Evolutionary conservation across 2,329 filamentous ascomycete genomes (phyloP).

Genomic region (Sclerotinia spermophila): DNA sequence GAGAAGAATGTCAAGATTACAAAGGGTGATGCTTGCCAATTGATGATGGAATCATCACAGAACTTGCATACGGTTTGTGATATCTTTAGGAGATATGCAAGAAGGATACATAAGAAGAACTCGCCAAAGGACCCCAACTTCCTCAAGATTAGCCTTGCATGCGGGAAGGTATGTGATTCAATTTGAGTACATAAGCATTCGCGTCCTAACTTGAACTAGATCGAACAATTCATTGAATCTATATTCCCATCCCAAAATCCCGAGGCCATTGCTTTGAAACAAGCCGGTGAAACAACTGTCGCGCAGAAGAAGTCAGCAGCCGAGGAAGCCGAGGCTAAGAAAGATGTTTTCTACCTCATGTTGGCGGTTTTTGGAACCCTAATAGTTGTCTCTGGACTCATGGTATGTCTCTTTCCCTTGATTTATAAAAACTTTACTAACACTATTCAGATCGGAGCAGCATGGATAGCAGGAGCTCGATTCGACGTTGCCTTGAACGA

Average conservation of each 20-base stretch:
- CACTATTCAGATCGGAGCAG: slow-evolving; percentile 61
- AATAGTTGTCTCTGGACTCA: slow-evolving; percentile 65
- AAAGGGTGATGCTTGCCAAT: slow-evolving; percentile 84
- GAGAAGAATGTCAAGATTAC: slow-evolving; percentile 91
- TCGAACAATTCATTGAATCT: slow-evolving; percentile 92
- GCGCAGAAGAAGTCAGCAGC: slow-evolving; percentile 42
- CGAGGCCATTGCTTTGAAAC: slow-evolving; percentile 47
- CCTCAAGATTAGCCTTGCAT: slow-evolving; percentile 84
- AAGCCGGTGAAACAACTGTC: slow-evolving; percentile 36
- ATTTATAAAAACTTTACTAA: slow-evolving; percentile 27
- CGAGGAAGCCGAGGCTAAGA: slow-evolving; percentile 55
- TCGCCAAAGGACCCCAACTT: slow-evolving; percentile 90
- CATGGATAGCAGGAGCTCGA: slow-evolving; percentile 76
- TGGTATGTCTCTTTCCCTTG: slow-evolving; percentile 57
- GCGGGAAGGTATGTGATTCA: slow-evolving; percentile 65
- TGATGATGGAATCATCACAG: slow-evolving; percentile 92
- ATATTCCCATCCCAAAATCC: slow-evolving; percentile 84
- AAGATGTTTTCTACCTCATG: slow-evolving; percentile 60
- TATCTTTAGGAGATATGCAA: slow-evolving; percentile 73
- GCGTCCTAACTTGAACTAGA: slow-evolving; percentile 45
- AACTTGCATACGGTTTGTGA: slow-evolving; percentile 79
- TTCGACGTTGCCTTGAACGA: slow-evolving; percentile 68
- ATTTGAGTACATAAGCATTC: slow-evolving; percentile 19
- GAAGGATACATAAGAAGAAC: slow-evolving; percentile 89
- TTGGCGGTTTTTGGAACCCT: slow-evolving; percentile 65